Base-by-base conservation (phyloP, 23 red algal genomes). In the Gracilaria domingensis region DNA sequence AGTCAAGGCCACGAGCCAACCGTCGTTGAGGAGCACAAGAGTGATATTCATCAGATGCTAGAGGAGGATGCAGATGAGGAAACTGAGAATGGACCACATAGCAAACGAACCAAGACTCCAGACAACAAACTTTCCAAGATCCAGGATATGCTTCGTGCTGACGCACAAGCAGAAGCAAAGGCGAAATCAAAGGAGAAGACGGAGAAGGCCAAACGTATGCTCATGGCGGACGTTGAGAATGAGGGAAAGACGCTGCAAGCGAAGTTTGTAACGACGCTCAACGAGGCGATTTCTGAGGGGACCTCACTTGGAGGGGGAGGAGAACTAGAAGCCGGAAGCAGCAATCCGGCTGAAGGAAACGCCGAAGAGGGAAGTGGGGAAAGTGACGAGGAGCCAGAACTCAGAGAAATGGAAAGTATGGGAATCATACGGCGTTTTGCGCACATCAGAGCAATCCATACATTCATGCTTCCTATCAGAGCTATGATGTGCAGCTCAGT, bases 341-440 rank as follows among this genome's bases (percentile, higher is more conserved):
- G 51, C 57, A 65, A 8, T 13, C 2, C 37, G 2, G 53, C 1
- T 25, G 39, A 53, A 61, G 57, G 26, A 45, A 32, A 84, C 7
- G 84, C 12, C 12, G 32, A 7, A 49, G 33, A 78, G 0, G 42
- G 26, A 40, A 80, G 86, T 42, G 74, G 53, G 24, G 72, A 60
- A 9, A 70, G 50, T 88, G 84, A 79, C 18, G 53, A 79, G 11
- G 88, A 91, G 61, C 59, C 28, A 11, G 76, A 82, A 76, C 0
- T 81, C 8, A 60, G 60, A 38, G 78, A 82, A 55, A 74, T 91
- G 62, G 88, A 91, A 38, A 83, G 88, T 39, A 56, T 83, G 35
- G 88, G 78, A 12, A 83, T 91, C 37, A 83, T 91, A 14, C 16
- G 88, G 24, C 56, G 88, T 13, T 91, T 91, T 70, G 88, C 88